Percentiles rank a stretch among this genome's conserved stretches.
These are phyloP conservation scores for Suillus brevipes DNA, from an alignment of 768 basidiomycete species.

Conservation along the genomic window DNA sequence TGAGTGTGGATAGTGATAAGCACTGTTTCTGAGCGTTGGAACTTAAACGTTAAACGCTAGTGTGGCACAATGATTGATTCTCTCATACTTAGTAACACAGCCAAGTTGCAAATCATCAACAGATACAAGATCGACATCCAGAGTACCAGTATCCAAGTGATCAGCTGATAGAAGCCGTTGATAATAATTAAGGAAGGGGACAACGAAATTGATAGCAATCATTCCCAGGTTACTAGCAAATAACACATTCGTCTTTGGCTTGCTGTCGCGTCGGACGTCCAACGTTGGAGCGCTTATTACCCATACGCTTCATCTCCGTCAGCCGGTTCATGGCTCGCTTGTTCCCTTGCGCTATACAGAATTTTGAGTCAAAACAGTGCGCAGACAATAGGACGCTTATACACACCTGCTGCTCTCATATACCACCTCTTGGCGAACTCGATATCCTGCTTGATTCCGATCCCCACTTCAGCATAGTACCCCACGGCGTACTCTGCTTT, in stretches of 20 bases:
- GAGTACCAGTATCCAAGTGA: conserved; percentile 5
- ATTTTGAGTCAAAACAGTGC: conserved; percentile 4
- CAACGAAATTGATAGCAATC: neutral
- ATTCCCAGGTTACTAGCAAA: conserved; percentile 45
- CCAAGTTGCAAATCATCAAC: conserved; percentile 16
- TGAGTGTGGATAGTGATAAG: neutral
- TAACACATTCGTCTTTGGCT: conserved; percentile 91
- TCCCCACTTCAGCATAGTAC: conserved; percentile 97
- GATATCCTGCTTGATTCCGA: conserved; percentile 93
- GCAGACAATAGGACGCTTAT: conserved; percentile 3
- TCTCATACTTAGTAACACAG: neutral
- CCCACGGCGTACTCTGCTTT: conserved; percentile 99
- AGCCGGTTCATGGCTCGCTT: conserved; percentile 95
- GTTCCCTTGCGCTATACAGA: conserved; percentile 86
- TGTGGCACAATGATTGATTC: neutral
- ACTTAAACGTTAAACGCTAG: neutral
- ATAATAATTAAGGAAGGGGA: neutral
- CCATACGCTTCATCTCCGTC: conserved; percentile 92
- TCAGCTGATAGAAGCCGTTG: conserved; percentile 2
- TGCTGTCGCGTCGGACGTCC: conserved; percentile 90
- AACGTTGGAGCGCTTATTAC: conserved; percentile 73
- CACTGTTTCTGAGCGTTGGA: neutral
- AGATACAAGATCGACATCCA: conserved; percentile 12
- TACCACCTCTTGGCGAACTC: conserved; percentile 99
- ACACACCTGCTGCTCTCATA: conserved; percentile 95